Percentiles rank a stretch among this genome's conserved stretches.
Conservation (phyloP, 1,139 yeast species). For the Diutina rugosa region DNA sequence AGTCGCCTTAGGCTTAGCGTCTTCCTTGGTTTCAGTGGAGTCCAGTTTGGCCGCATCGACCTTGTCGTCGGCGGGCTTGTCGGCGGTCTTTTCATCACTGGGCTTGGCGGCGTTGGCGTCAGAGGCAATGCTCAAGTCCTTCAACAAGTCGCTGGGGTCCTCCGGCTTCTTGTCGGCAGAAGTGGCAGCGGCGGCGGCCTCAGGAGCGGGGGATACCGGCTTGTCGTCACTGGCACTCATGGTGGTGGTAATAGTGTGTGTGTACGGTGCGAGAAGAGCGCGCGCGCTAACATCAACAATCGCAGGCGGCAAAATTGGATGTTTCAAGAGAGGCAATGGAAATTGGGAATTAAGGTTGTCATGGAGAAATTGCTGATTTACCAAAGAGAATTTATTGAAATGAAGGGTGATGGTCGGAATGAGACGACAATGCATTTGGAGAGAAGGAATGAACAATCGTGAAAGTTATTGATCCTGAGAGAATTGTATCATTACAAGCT, state of each 20-base stretch:
- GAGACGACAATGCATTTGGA: too few relatives aligned
- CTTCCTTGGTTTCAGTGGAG: not conserved
- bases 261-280: not conserved
- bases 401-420: too few relatives aligned
- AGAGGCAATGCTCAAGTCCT: not conserved
- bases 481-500: too few relatives aligned
- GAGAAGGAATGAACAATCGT: too few relatives aligned
- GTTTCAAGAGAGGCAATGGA: too few relatives aligned
- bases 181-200: not conserved
- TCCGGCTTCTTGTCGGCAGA: not conserved
- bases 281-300: not conserved
- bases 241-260: not conserved
- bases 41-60: not conserved
- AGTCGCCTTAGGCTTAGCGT: not conserved
- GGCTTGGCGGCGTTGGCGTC: not conserved
- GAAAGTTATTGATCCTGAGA: too few relatives aligned
- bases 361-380: too few relatives aligned
- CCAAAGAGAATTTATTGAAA: too few relatives aligned
- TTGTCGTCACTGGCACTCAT: not conserved
- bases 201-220: not conserved
- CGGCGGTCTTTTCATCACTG: not conserved
- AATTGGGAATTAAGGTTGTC: too few relatives aligned
- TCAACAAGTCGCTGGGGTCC: not conserved
- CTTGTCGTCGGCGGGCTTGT: not conserved
- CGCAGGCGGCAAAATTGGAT: too few relatives aligned